Percentiles rank a stretch among this genome's conserved stretches.
Evolutionary conservation across 176 grass and related monocot species (phyloP).

Genomic region (Oropetium thomaeum): DNA sequence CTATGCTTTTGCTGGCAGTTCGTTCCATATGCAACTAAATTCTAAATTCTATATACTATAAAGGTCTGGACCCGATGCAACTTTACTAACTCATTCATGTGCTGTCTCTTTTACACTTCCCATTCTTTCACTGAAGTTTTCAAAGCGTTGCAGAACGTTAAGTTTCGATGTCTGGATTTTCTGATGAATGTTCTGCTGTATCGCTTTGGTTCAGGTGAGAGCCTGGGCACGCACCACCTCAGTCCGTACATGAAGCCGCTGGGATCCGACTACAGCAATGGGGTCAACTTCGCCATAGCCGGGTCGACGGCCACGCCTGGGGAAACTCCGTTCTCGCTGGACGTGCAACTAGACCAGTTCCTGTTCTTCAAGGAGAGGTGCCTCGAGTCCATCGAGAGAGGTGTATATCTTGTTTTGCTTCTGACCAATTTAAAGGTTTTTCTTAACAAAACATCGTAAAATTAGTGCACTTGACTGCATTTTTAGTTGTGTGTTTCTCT

Average conservation of each 20-base stretch:
- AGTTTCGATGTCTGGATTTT: not conserved
- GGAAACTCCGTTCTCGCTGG: slow-evolving; percentile 35
- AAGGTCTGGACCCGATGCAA: too few relatives aligned
- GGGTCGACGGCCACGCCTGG: slow-evolving; percentile 46
- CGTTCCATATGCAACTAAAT: too few relatives aligned
- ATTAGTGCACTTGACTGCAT: not conserved
- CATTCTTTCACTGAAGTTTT: not conserved
- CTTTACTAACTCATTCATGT: not conserved
- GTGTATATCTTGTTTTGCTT: not conserved
- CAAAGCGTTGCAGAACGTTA: not conserved
- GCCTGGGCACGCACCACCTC: slow-evolving; percentile 49
- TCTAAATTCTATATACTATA: too few relatives aligned
- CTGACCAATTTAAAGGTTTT: not conserved
- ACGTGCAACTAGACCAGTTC: slow-evolving; percentile 65
- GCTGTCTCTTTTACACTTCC: not conserved
- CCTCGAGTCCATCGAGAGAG: slow-evolving; percentile 40
- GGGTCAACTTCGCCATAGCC: slow-evolving; percentile 60
- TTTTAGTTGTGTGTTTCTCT: not conserved
- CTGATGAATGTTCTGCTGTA: not conserved
- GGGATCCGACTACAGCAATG: slow-evolving; percentile 56
- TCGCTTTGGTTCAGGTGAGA: slow-evolving; percentile 41
- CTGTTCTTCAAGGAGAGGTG: slow-evolving; percentile 57
- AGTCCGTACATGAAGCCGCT: slow-evolving; percentile 73
- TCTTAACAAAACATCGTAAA: not conserved
- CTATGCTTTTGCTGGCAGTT: too few relatives aligned